Base-by-base conservation (phyloP, 176 grass and related monocot species). In the Poa pratensis region DNA sequence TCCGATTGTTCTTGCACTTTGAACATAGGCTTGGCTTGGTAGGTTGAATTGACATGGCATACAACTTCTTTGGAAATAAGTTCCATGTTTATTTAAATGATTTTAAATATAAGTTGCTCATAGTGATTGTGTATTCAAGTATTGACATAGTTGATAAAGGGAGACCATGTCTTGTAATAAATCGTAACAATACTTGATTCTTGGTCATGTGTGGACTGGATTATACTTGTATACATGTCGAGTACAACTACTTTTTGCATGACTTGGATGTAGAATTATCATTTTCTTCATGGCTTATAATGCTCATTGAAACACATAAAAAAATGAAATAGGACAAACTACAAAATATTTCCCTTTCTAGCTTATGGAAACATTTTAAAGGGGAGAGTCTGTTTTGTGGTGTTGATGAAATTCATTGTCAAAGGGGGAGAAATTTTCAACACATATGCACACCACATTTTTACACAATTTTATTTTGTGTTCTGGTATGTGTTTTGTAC, bases 151-250 rank as follows among this genome's bases (percentile, higher is more conserved):
- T 35, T 35, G 34, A 35, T 35, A 35, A 35, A 35, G 34, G 34
- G 34, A 35, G 34, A 35, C 34, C 34, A 35, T 35, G 34, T 35
- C 34, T 35, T 35, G 34, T 35, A 35, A 35, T 35, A 35, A 35
- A 76, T 76, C 10, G 12, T 60, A 78, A 61, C 8, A 23, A 40
- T 7, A 60, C 54, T 78, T 78, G 76, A 61, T 42, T 78, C 7
- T 18, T 78, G 14, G 54, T 61, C 22, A 23, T 78, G 53, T 23
- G 35, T 39, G 7, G 15, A 78, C 37, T 43, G 2, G 13, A 43
- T 61, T 17, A 7, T 78, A 43, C 39, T 26, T 78, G 35, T 43
- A 62, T 11, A 9, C 20, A 62, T 78, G n/a, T 78, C 35, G 5
- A 32, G 35, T 78, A 24, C 55, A 78, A 43, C 20, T 45, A 78